Base-by-base conservation (phyloP, 306 rosid genomes). In the peach (Prunus persica) region DNA sequence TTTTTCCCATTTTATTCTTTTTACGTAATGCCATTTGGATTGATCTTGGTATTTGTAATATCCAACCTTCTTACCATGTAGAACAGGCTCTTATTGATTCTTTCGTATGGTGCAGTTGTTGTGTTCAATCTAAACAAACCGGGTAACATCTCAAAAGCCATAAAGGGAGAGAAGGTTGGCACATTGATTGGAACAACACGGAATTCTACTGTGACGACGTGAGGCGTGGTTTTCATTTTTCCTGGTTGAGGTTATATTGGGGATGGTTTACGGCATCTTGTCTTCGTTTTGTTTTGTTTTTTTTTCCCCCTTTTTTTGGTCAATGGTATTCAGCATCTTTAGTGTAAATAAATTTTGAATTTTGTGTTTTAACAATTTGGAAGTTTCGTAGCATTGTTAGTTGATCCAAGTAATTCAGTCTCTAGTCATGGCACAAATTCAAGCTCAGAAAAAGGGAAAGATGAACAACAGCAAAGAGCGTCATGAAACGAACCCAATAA, bases 121-220 rank as follows among this genome's bases (percentile, higher is more conserved):
- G 98, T 95, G 52, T 95, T 95, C 85, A 95, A 95, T 82, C 86
- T 95, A 74, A 88, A 84, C 74, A 84, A 92, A 79, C 88, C 90
- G 0, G 98, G 97, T n/a, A 92, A 95, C 86, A 95, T 95, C 80
- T 84, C 90, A 49, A 90, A 74, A 84, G 98, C 98, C 72, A 92
- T 95, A 77, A 86, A 61, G 77, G 98, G 98, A 0, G 96, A 89
- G 85, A 83, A 81, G 71, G 97, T 95, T 51, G 98, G 98, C 82
- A 95, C 98, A 19, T 79, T 95, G 81, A 95, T 92, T 18, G 15
- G 71, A 13, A 30, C 38, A 32, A 34, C 76, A 50, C 51, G 4
- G 50, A 24, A 34, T 34, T 34, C 41, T 34, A 34, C 41, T 34
- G 41, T 34, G 41, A 62, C 49, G 16, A 58, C 55, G 25, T 22